Base-by-base conservation (phyloP, 768 basidiomycete species). In the Leccinellum albellum region DNA sequence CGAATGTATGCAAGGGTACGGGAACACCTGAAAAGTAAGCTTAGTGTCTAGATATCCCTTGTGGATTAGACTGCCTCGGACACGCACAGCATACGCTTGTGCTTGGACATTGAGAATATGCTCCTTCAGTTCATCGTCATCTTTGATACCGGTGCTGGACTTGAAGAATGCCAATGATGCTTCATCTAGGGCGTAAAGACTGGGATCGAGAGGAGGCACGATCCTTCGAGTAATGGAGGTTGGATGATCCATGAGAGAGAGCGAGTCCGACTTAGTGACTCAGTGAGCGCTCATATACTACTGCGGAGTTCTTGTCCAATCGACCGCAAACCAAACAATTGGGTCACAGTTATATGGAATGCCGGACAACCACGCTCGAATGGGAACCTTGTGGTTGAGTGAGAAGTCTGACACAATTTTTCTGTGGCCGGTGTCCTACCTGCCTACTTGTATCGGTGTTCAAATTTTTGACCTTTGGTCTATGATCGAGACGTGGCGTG, bases 51-150 rank as follows among this genome's bases (percentile, higher is more conserved):
- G 24, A 28, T 15, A 20, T 6, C 28, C 13, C 6, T 20, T 15
- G 15, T 10, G 6, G 10, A 50, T 26, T 21, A 12, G 32, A 37
- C 9, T 29, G 45, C 12, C 9, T 37, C 26, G 15, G 47, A 17
- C 8, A 57, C 70, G 23, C 31, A 74, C 75, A n/a, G 66, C 62
- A 54, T 70, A 74, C 1, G 73, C 74, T 53, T 70, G 65, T 29
- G 53, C 58, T 57, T 74, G 75, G n/a, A 76, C 65, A 26, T 56
- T 53, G 13, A 76, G 31, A 32, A 76, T 66, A 50, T 76, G 74
- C 14, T 57, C 47, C 57, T 64, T 73, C 53, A 76, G 64, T 46
- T 61, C 59, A 1, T 69, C 62, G 3, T 68, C 68, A 42, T 71
- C 66, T 1, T 64, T 44, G 24, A 76, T 73, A 4, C 73, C 66